Evolutionary conservation across 768 basidiomycete genomes (phyloP), one percentile per base, ranked within the genome.

Genomic region (Lyophyllum semitale): DNA sequence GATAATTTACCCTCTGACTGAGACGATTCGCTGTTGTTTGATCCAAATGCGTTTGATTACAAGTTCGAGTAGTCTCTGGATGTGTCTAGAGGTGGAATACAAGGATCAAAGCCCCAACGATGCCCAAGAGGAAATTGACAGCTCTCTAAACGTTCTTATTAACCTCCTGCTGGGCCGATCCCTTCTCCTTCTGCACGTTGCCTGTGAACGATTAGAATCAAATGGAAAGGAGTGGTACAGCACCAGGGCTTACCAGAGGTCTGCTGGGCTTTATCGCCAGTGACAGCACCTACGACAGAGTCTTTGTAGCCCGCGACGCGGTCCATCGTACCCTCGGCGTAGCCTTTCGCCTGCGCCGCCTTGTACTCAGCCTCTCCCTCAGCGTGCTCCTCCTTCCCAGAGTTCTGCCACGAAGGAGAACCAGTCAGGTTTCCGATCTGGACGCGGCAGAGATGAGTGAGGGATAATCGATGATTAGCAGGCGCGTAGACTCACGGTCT

Each of bases 361-460:
- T 77, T 75, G 67, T 72, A 72, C 65, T 81, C 79, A 15, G 73
- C 73, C 64, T 83, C 81, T 43, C 83, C 83, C 35, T 72, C 63
- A 2, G 74, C 75, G 59, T 84, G 84, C 64, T 84, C 81, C 55
- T 79, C 57, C 63, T 77, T 74, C n/a, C 83, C 83, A 5, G 76
- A 74, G 20, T 72, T 61, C 48, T 74, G 65, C 82, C 78, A 82
- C 3, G 76, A 68, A 2, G 62, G 62, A 7, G 75, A 67, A 12
- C 81, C 81, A 9, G 81, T 82, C 9, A 74, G 17, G 60, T 81
- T 79, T 22, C 82, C 83, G 56, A 83, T 29, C 63, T 64, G 30
- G 18, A 42, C 25, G 23, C 29, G 22, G 25, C 1, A 32, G 12
- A 1, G 8, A 2, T 48, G 7, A 44, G 7, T 25, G 27, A 58